These are phyloP conservation scores for Toxicodendron radicans DNA, from an alignment of 345 rosid species.

Conservation along the genomic window DNA sequence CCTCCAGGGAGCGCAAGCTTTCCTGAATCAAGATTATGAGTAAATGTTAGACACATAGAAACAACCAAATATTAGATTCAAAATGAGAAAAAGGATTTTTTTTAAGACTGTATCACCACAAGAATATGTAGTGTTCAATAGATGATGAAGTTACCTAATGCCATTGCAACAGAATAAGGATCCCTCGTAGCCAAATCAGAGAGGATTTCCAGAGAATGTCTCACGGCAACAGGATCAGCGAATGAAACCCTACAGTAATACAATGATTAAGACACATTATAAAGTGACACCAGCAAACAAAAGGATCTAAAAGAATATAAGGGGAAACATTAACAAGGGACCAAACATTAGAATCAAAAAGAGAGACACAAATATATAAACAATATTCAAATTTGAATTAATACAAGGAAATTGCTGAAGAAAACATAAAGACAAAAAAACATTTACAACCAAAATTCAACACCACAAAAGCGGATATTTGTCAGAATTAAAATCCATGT, in stretches of 20 bases:
- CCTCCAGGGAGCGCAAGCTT: slow-evolving; percentile 87
- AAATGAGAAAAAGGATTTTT: neutral
- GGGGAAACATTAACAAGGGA: neutral
- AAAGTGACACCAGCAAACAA: neutral
- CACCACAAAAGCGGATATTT: neutral
- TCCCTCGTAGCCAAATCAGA: slow-evolving; percentile 84
- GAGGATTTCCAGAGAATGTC: slow-evolving; percentile 91
- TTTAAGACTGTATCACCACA: neutral
- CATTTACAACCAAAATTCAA: neutral
- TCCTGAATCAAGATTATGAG: slow-evolving; percentile 56
- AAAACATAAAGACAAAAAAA: neutral
- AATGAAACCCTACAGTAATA: slow-evolving; percentile 66
- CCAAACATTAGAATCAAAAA: neutral
- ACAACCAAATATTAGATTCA: slow-evolving; percentile 2
- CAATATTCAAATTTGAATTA: neutral
- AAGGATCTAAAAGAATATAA: neutral
- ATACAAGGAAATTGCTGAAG: neutral
- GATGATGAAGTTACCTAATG: slow-evolving; percentile 59
- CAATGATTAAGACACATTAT: neutral
- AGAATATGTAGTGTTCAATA: neutral
- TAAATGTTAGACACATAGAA: slow-evolving; percentile 22
- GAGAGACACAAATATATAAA: neutral
- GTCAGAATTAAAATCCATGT: neutral
- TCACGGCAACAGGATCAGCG: slow-evolving; percentile 98
- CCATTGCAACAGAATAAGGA: slow-evolving; percentile 94